Evolutionary conservation across 345 rosid species (phyloP), one percentile per base, ranked within the genome.

Genomic region (Noccaea bulbosa): DNA sequence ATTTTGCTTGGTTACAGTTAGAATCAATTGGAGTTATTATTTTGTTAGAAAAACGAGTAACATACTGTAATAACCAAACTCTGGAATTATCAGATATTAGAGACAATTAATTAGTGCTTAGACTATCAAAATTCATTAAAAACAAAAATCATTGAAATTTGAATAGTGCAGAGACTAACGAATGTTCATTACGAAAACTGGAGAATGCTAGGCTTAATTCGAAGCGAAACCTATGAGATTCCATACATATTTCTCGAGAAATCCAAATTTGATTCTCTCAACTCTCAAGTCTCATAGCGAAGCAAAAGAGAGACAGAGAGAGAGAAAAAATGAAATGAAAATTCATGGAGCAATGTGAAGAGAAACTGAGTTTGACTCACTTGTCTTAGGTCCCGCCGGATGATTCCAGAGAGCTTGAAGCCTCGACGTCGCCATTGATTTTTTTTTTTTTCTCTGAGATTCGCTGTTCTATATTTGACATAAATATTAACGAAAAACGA

Each of bases 351-450:
- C 27, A 24, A 24, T 47, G 47, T 56, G 38, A 59, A 30, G 0
- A 14, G 60, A 50, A 44, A 14, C 7, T 3, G 72, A 65, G 77
- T 67, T 67, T 20, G 30, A 79, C 88, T 80, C 51, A 88, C 96
- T 88, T 70, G 98, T 92, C 77, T 89, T 88, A 30, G 98, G 98
- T 54, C 98, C 98, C 0, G 97, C 97, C 0, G 93, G 98, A 72
- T 89, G 98, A 78, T 86, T 92, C 96, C 98, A 92, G 14, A 89
- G 78, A 65, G 93, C 88, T 75, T 89, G 85, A 20, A 92, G 86
- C 88, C 85, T 89, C 15, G 98, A 87, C 8, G 88, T 34, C 51
- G 88, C 85, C 98, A 87, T 89, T 52, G 35, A 35, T 34, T 34
- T 34, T 34, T 16, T 0, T 6, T 9, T 0, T 43, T 24, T 0